A percentile compares a stretch with the other conserved stretches of the same genome.
These are phyloP conservation scores for Debaryomyces nepalensis DNA, from an alignment of 1,139 yeast species.

Conservation along the genomic window DNA sequence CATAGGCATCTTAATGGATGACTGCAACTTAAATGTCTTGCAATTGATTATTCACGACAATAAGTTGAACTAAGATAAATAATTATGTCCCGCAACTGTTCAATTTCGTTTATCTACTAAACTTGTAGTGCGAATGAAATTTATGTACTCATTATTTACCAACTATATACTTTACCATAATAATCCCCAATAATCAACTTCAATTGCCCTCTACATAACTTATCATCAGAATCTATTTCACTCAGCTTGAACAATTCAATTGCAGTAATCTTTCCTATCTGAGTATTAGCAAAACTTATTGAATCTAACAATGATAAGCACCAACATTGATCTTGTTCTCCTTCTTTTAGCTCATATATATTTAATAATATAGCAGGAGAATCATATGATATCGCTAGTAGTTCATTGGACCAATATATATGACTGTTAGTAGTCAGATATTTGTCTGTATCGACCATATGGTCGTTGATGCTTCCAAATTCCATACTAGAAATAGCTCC, in stretches of 20 bases:
- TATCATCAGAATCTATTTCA: constrained; percentile 43
- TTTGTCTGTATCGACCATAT: constrained; percentile 32
- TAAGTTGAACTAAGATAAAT: constrained; percentile 1
- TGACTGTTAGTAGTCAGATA: constrained; percentile 32
- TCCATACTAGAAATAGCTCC: constrained; percentile 27
- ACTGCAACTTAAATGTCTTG: constrained; percentile 5
- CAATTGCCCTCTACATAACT: constrained; percentile 38
- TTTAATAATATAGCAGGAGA: constrained; percentile 21
- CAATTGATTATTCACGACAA: constrained; percentile 6
- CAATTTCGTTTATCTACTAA: background rate
- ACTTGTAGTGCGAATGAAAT: constrained; percentile 1
- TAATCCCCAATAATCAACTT: constrained; percentile 43
- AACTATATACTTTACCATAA: constrained; percentile 41
- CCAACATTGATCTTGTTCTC: constrained; percentile 26
- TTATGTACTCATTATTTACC: constrained; percentile 15
- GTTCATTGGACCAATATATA: constrained; percentile 45
- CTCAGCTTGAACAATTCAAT: constrained; percentile 35
- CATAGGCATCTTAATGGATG: constrained; percentile 6
- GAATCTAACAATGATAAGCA: constrained; percentile 26
- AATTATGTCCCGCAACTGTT: constrained; percentile 4
- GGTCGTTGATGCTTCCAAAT: constrained; percentile 40
- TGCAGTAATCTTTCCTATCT: constrained; percentile 26
- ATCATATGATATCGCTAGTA: constrained; percentile 33
- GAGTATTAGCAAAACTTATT: constrained; percentile 18
- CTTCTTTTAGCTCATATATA: constrained; percentile 29